Conservation (phyloP, 768 basidiomycete species). For the Coprinellus aureogranulatus region DNA sequence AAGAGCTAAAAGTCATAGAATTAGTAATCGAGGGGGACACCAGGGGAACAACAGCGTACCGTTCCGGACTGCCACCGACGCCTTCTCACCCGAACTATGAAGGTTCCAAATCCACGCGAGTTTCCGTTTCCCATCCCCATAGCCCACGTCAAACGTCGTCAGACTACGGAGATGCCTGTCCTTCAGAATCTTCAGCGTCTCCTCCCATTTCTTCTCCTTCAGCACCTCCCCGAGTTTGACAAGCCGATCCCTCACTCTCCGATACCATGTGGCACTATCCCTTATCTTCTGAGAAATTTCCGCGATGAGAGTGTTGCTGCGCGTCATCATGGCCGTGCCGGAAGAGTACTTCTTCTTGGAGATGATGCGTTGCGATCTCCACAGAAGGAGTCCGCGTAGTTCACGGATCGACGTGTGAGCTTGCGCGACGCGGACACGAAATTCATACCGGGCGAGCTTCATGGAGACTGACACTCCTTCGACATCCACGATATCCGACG, state of each 20-base stretch:
- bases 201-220: background rate
- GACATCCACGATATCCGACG: too few species aligned
- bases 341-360: constrained; percentile 25
- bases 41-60: constrained; percentile 7
- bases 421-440: constrained; percentile 28
- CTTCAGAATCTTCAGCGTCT: too few species aligned
- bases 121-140: background rate
- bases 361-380: constrained; percentile 25
- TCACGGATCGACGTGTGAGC: constrained; percentile 25
- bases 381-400: constrained; percentile 27
- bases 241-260: background rate
- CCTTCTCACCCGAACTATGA: constrained; percentile 5
- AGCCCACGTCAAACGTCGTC: too few species aligned
- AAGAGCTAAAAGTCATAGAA: constrained; percentile 15
- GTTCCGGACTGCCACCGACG: background rate
- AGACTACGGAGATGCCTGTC: too few species aligned
- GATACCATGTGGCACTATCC: constrained; percentile 7
- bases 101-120: constrained; percentile 25
- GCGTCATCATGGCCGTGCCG: constrained; percentile 24
- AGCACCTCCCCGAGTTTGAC: constrained; percentile 11
- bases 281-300: constrained; percentile 16
- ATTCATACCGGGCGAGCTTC: too few species aligned
- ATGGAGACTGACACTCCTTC: too few species aligned
- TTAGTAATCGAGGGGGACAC: background rate
- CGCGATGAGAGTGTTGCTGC: constrained; percentile 16